Conservation (phyloP, 176 grass and related monocot species). For the Thinopyrum elongatum region DNA sequence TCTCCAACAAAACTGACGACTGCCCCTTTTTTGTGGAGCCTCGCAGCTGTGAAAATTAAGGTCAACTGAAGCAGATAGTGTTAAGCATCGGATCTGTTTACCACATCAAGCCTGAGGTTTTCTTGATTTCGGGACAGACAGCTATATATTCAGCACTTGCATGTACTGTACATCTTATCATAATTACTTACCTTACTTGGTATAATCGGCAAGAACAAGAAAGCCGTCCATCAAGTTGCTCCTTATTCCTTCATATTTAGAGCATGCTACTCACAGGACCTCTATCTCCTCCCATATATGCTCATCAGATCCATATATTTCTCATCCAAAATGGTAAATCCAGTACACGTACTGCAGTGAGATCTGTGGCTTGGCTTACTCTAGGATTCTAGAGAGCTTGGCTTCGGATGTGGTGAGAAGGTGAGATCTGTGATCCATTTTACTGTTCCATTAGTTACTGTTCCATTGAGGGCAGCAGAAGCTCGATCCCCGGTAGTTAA, state of each 20-base stretch:
- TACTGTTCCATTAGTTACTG: conserved; percentile 47
- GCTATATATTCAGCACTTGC: neutral
- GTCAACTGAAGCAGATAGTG: neutral
- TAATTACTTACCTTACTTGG: conserved; percentile 2
- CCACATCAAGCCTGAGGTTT: neutral
- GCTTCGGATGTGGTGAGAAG: neutral
- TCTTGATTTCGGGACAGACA: neutral
- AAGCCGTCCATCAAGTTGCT: neutral
- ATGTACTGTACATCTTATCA: neutral
- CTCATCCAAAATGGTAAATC: neutral
- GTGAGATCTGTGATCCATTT: neutral
- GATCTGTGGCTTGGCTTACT: neutral
- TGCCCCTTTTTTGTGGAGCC: neutral
- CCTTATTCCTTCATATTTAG: conserved; percentile 22
- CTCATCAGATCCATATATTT: neutral
- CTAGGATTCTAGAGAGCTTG: neutral
- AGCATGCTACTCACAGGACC: neutral
- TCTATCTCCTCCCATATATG: neutral
- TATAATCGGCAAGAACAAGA: conserved; percentile 13
- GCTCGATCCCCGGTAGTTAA: neutral
- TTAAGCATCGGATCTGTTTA: neutral
- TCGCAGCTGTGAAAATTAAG: neutral
- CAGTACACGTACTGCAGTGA: neutral
- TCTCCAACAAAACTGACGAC: neutral
- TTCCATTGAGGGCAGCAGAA: conserved; percentile 17